phyloP scores from a whole-genome alignment of 2,329 filamentous ascomycete genomes.

The Rasamsonia emersonii region DNA sequence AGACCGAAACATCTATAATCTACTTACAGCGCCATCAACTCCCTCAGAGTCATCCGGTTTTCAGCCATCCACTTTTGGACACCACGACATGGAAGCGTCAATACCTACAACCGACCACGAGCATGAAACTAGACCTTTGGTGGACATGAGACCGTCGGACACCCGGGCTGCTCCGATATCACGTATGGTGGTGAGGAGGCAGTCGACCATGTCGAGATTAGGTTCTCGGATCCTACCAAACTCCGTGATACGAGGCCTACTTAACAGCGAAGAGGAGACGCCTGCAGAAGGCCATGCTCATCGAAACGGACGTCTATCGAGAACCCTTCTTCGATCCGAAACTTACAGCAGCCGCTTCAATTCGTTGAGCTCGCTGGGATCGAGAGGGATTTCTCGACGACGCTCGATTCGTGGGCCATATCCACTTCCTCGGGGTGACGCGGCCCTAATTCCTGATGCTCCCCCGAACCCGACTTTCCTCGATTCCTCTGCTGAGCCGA shows the following conservation, averaged over 20 bases:
- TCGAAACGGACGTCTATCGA: slow-evolving; percentile 33
- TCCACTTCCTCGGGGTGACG: slow-evolving; percentile 29
- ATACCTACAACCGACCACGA: slow-evolving; percentile 26
- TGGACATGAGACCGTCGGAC: slow-evolving; percentile 22
- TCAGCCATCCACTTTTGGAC: background rate
- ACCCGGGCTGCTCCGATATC: slow-evolving; percentile 23
- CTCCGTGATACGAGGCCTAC: slow-evolving; percentile 34
- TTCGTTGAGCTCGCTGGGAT: slow-evolving; percentile 30
- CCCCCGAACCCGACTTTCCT: slow-evolving; percentile 18
- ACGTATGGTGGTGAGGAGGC: slow-evolving; percentile 31
- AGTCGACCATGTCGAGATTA: slow-evolving; percentile 40
- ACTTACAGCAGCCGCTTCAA: slow-evolving; percentile 26
- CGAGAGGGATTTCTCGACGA: slow-evolving; percentile 31
- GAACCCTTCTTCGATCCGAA: slow-evolving; percentile 27
- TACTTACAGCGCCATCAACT: slow-evolving; percentile 5
- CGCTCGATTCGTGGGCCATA: slow-evolving; percentile 32
- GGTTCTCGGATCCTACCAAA: slow-evolving; percentile 41
- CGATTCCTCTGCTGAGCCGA: slow-evolving; percentile 17
- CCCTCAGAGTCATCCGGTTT: slow-evolving; percentile 9
- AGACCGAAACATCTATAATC: slow-evolving; percentile 7
- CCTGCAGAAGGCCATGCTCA: slow-evolving; percentile 37
- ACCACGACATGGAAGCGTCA: slow-evolving; percentile 3
- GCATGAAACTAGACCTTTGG: slow-evolving; percentile 28
- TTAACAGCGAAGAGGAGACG: slow-evolving; percentile 39
- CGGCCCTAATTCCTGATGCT: slow-evolving; percentile 21